Evolutionary conservation across 345 rosid species (phyloP).

Genomic region (Microcos paniculata): DNA sequence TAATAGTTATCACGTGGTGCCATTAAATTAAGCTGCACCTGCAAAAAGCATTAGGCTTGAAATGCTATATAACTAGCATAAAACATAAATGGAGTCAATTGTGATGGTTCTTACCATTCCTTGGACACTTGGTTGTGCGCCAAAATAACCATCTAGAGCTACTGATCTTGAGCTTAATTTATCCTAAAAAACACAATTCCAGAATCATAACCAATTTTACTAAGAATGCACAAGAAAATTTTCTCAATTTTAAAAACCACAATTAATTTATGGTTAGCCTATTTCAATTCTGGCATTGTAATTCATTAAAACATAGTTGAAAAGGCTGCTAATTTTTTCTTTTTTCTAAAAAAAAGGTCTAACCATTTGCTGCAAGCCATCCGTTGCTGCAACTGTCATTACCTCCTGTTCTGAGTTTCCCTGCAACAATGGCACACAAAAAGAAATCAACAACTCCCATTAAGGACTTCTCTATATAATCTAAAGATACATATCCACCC

Average conservation of each 20-base stretch:
- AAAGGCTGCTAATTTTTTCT: neutral
- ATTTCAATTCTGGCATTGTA: neutral
- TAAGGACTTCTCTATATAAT: neutral
- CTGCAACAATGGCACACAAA: constrained; percentile 26
- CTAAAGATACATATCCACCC: neutral
- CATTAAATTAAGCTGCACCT: constrained; percentile 71
- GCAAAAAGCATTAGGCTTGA: constrained; percentile 18
- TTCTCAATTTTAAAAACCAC: neutral
- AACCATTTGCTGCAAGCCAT: constrained; percentile 69
- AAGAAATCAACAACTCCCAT: neutral
- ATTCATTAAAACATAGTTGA: neutral
- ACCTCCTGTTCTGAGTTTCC: constrained; percentile 61
- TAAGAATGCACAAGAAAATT: neutral
- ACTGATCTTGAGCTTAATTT: constrained; percentile 49
- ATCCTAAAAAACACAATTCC: constrained; percentile 33
- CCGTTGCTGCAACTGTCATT: constrained; percentile 48
- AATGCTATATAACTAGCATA: neutral
- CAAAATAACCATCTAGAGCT: constrained; percentile 48
- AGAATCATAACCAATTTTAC: neutral
- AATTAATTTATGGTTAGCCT: neutral
- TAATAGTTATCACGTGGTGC: constrained; percentile 55
- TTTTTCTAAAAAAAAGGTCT: constrained; percentile 19
- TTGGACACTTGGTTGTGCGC: constrained; percentile 43
- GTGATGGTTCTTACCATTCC: constrained; percentile 40
- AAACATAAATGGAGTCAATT: neutral